Evolutionary conservation across 1,139 yeast genomes (phyloP), one percentile per base, ranked within the genome.

Genomic region (Insectozyma bohioensis): DNA sequence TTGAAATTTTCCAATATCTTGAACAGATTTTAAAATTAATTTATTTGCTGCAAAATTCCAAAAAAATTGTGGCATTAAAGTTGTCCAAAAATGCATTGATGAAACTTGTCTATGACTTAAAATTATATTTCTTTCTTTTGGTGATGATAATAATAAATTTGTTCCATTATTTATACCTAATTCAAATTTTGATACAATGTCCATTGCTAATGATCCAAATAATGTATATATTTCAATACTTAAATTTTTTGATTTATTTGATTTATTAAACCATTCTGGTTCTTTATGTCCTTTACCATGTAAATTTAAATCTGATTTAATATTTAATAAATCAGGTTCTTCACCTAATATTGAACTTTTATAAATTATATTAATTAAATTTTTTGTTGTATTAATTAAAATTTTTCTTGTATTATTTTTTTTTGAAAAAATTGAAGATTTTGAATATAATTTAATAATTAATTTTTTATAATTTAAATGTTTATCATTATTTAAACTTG

Each of bases 121-220:
- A 12, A 79, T 63, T 28, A 78, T 64, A 17, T 57, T 53, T 12
- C 75, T 49, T 14, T 71, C 67, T 27, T 58, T 56, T 1, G 69
- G 61, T 16, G 60, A 48, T 8, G 52, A 43, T 20, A 28, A 6
- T 24, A 76, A 48, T 25, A 75, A 54, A 31, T 63, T 52, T 1
- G 81, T 63, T 16, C 75, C 71, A 35, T 65, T 62, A 8, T 59
- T 56, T 0, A 53, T 45, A 0, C 90, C 90, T 40, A 80, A 67
- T 37, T 80, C 79, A 50, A 80, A 78, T 10, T 72, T 69, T 2
- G 82, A 71, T 1, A 80, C 78, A 4, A 78, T 81, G 46, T 82
- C 88, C 78, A 82, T 75, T 2, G 92, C 88, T 46, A 82, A 63
- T n/a, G 81, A 64, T 12, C 80, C 80, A 62, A 80, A 82, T 12